A percentile compares a stretch with the other conserved stretches of the same genome.
These are phyloP conservation scores for Plectosphaerella cucumerina DNA, from an alignment of 2,329 filamentous ascomycete species.

Conservation along the genomic window DNA sequence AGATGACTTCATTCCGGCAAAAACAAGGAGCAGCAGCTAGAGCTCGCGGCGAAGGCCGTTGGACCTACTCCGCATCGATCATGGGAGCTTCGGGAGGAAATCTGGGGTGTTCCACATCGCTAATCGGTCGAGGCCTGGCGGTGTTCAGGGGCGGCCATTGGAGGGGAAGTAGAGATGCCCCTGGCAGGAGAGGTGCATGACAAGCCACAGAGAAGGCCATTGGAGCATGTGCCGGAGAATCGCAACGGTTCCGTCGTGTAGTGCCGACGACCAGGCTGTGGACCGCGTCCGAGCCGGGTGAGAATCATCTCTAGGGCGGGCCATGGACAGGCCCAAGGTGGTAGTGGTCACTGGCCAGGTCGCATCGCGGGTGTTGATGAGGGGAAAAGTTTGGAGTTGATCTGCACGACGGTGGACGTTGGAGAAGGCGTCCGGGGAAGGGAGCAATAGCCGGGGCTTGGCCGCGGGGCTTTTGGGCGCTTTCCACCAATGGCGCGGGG, in stretches of 20 bases:
- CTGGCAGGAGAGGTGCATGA: slow-evolving; percentile 7
- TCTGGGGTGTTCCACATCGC: slow-evolving; percentile 5
- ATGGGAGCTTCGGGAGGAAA: neutral
- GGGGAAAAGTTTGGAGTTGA: slow-evolving; percentile 2
- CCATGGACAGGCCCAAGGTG: neutral
- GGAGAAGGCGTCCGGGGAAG: neutral
- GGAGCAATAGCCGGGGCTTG: neutral
- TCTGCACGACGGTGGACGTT: slow-evolving; percentile 4
- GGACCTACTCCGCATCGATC: slow-evolving; percentile 11
- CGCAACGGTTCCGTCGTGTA: neutral
- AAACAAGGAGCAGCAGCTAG: neutral
- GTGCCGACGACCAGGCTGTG: neutral
- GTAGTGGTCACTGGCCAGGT: neutral
- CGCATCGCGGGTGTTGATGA: neutral
- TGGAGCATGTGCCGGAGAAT: neutral
- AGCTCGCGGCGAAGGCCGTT: neutral
- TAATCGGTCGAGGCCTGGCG: slow-evolving; percentile 3
- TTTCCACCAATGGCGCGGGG: neutral
- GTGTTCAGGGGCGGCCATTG: slow-evolving; percentile 11
- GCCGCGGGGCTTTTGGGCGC: neutral
- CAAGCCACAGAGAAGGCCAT: neutral
- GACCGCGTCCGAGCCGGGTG: neutral
- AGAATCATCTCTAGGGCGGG: neutral
- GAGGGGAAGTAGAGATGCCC: slow-evolving; percentile 5
- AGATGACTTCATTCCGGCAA: slow-evolving; percentile 11